Evolutionary conservation across 768 basidiomycete species (phyloP).

Genomic region (Clathrus columnatus): DNA sequence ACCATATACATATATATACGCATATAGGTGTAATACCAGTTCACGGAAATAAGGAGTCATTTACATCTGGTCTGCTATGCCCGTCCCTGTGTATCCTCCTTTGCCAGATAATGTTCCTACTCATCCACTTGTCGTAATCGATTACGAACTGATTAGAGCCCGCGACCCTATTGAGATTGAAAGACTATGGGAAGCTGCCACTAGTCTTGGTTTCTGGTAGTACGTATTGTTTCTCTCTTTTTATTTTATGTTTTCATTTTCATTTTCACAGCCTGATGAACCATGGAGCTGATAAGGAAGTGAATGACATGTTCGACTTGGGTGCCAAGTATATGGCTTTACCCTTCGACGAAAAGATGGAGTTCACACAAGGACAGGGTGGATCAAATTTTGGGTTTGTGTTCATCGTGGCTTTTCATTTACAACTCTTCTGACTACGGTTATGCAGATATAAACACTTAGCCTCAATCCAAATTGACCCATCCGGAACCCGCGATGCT

Average conservation of each 20-base stretch:
- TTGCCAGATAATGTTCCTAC: slow-evolving; percentile 47
- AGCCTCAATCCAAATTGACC: too few species aligned
- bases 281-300: slow-evolving; percentile 42
- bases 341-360: slow-evolving; percentile 48
- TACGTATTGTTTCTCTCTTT: slow-evolving; percentile 26
- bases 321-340: slow-evolving; percentile 46
- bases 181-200: slow-evolving; percentile 48
- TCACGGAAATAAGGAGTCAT: too few species aligned
- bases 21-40: too few species aligned
- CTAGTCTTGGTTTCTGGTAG: slow-evolving; percentile 61
- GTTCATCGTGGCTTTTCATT: too few species aligned
- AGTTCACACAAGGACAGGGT: too few species aligned
- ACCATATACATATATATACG: too few species aligned
- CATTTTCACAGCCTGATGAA: slow-evolving; percentile 38
- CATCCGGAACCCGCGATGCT: slow-evolving; percentile 52
- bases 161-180: slow-evolving; percentile 20
- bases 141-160: slow-evolving; percentile 38
- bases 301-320: slow-evolving; percentile 52
- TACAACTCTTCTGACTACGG: too few species aligned
- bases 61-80: too few species aligned
- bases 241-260: background rate
- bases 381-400: too few species aligned
- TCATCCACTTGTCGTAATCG: slow-evolving; percentile 47
- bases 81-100: too few species aligned
- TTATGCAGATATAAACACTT: too few species aligned